Evolutionary conservation across 1,284 basidiomycete species (phyloP), one percentile per base, ranked within the genome.

Genomic region (Phellopilus nigrolimitatus): DNA sequence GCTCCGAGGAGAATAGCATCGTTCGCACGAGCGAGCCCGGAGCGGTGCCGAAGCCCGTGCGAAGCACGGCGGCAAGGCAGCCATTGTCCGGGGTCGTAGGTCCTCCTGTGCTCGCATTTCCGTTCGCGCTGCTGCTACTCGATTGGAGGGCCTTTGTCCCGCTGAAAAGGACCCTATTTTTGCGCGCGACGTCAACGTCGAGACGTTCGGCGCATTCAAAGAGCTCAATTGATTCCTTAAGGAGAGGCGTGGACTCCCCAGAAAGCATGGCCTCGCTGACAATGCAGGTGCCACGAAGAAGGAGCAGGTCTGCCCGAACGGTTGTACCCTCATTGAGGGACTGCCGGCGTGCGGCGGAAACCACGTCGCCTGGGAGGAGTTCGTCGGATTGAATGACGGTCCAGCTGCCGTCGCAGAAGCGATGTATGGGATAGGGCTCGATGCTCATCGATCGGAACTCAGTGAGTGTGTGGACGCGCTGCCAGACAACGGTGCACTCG

Each of bases 251-350:
- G 1, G 92, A 95, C 71, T 97, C 94, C 50, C 95, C 95, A 1
- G 92, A 95, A 4, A 97, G 73, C 95, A 97, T 97, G 13, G 95
- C 94, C 66, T 97, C 94, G 67, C 97, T 97, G 57, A 97, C 93
- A 61, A 97, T 97, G 59, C 85, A 88, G 1, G 91, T 90, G 4
- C 95, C 94, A 48, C 85, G 82, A 12, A 97, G 70, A 12, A 97
- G 78, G 4, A 97, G 78, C 38, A 97, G 80, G 64, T 97, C 95
- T 13, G 91, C 94, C 1, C 95, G 92, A 27, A 95, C 82, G 34
- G 84, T 86, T 0, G 91, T 93, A 66, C 95, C 93, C 43, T 47
- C 51, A 9, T 51, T 51, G 28, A 51, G 5, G 78, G 74, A 60
- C 87, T 84, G 51, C 28, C 85, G 82, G 53, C 89, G 87, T 40